Base-by-base conservation (phyloP, 768 basidiomycete genomes). In the Lactarius deliciosus region DNA sequence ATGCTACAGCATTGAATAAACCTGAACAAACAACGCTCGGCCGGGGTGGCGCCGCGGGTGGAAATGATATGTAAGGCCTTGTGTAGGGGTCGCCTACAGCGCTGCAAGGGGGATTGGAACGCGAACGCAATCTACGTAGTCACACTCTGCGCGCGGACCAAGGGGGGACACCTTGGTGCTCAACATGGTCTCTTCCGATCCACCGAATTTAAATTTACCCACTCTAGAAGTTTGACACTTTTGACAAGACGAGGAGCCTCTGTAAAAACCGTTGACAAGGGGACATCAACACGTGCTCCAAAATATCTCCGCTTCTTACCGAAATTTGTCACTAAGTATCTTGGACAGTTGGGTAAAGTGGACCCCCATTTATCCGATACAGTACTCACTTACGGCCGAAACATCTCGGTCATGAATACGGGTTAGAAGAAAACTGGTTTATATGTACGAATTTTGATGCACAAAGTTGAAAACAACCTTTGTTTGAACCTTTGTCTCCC, bases 1-100 rank as follows among this genome's bases (percentile, higher is more conserved):
- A 32, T 55, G 64, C 20, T 63, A 66, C 65, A 66, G 65, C 65
- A 38, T 9, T 18, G 3, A 13, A 34, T 59, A 64, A 64, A 64
- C 64, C 20, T 15, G 58, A 22, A 64, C 64, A 64, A 64, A 64
- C 53, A 64, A 16, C 32, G 9, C 15, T 20, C 18, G 55, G 55
- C 30, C 8, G 30, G 36, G 36, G 54, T 53, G 30, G 55, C 55
- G 32, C 28, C 55, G 50, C 13, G 25, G n/a, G 47, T 50, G 47
- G n/a, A n/a, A 13, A 15, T 2, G n/a, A 0, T 13, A 13, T 5
- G n/a, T 50, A 11, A 13, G 47, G 47, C 47, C 40, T 16, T 30
- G 28, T 30, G 28, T 28, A 28, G 28, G n/a, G n/a, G n/a, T n/a
- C n/a, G n/a, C n/a, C n/a, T n/a, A 28, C 25, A 28, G 25, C 28